Evolutionary conservation across 768 basidiomycete species (phyloP).

Genomic region (Mycena rosella): DNA sequence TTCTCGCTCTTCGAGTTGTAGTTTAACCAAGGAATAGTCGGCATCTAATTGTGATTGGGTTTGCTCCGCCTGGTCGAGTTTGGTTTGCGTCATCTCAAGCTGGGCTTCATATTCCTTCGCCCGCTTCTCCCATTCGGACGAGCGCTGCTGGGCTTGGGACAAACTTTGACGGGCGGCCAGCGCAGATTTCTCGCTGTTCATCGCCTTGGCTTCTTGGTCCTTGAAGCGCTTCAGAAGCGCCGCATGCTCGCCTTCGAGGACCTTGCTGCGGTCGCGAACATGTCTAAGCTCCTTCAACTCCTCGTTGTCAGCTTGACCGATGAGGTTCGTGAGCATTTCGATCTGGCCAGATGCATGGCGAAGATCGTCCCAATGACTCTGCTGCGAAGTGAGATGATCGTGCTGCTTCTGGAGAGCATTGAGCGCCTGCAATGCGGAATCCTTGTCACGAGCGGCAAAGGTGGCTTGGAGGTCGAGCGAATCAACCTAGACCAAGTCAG

Average conservation of each 20-base stretch:
- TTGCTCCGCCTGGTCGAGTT: slow-evolving; percentile 77
- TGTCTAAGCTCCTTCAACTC: slow-evolving; percentile 80
- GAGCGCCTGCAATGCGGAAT: slow-evolving; percentile 64
- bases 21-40: slow-evolving; percentile 74
- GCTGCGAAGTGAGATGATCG: slow-evolving; percentile 70
- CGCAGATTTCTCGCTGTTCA: slow-evolving; percentile 72
- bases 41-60: slow-evolving; percentile 74
- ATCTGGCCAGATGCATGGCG: slow-evolving; percentile 80
- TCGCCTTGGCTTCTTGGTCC: slow-evolving; percentile 74
- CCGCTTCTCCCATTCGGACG: slow-evolving; percentile 85
- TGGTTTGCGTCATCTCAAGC: slow-evolving; percentile 69
- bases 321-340: slow-evolving; percentile 70
- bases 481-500: slow-evolving; percentile 61
- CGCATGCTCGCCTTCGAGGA: slow-evolving; percentile 75
- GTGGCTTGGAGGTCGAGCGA: slow-evolving; percentile 70
- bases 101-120: slow-evolving; percentile 78
- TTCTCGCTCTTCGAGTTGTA: slow-evolving; percentile 83
- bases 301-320: slow-evolving; percentile 75
- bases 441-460: slow-evolving; percentile 73
- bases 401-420: slow-evolving; percentile 69
- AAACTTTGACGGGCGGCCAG: slow-evolving; percentile 72
- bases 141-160: slow-evolving; percentile 80
- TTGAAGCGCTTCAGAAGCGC: slow-evolving; percentile 79
- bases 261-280: slow-evolving; percentile 71
- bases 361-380: slow-evolving; percentile 84